Evolutionary conservation across 2,329 filamentous ascomycete genomes (phyloP).

Genomic region (Ceratocystis diversiconidia): DNA sequence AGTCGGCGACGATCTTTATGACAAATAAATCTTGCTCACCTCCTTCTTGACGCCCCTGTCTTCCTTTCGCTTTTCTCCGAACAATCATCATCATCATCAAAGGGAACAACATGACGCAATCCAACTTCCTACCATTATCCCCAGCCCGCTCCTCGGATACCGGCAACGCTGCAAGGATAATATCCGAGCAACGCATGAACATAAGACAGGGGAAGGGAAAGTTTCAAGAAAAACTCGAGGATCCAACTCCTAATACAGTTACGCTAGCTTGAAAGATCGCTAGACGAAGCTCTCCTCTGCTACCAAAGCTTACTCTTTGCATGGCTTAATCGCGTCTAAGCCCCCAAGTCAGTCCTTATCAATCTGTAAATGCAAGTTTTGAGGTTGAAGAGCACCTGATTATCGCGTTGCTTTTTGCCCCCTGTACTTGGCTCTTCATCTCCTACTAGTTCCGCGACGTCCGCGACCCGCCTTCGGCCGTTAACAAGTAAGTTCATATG

Average conservation of each 20-base stretch:
- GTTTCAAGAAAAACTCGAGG: not conserved
- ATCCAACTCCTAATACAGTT: not conserved
- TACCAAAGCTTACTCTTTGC: no score
- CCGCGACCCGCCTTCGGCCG: not conserved
- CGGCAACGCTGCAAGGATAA: conserved; percentile 13
- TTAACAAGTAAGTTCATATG: not conserved
- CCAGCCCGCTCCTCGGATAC: conserved; percentile 8
- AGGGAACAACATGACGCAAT: conserved; percentile 12
- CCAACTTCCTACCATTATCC: not conserved
- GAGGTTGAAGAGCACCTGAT: not conserved
- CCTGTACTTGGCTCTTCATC: not conserved
- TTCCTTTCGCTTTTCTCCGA: not conserved
- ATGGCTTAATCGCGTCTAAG: no score
- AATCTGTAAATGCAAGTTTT: not conserved
- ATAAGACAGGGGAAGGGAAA: not conserved
- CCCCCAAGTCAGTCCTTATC: not conserved
- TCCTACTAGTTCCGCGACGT: not conserved
- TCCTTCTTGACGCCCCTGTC: not conserved
- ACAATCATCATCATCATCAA: not conserved
- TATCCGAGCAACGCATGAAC: conserved; percentile 8
- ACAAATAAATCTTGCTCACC: not conserved
- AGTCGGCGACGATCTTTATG: not conserved
- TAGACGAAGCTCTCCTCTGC: not conserved
- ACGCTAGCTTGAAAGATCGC: not conserved
- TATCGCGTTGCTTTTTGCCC: no score